Percentiles rank a stretch among this genome's conserved stretches.
Conservation (phyloP, 2,329 filamentous ascomycete species). For the Monosporascus sp. region DNA sequence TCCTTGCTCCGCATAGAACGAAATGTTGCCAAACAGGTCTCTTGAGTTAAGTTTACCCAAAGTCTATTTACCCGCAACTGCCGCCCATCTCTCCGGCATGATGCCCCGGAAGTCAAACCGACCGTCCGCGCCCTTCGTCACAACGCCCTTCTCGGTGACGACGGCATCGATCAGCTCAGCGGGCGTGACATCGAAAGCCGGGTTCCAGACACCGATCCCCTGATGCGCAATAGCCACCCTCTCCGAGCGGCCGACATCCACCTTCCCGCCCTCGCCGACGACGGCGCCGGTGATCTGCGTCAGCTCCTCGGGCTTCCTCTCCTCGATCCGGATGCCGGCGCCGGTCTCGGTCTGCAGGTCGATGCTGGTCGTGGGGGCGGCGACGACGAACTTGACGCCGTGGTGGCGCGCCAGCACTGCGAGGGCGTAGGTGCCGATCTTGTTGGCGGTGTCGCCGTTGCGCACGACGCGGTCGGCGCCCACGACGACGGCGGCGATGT, state of each 20-base stretch:
- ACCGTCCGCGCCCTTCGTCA: conserved; percentile 69
- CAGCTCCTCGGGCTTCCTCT: conserved; percentile 75
- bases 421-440: conserved; percentile 91
- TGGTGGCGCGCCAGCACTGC: conserved; percentile 87
- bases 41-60: background rate
- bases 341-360: conserved; percentile 77
- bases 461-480: conserved; percentile 92
- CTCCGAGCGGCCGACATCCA: conserved; percentile 59
- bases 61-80: conserved; percentile 23
- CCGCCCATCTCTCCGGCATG: conserved; percentile 50
- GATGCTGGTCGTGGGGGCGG: conserved; percentile 90
- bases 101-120: conserved; percentile 59
- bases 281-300: conserved; percentile 78
- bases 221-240: conserved; percentile 74
- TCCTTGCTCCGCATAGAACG: no score
- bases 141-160: conserved; percentile 85
- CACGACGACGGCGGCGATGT: conserved; percentile 83
- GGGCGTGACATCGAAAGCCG: conserved; percentile 93
- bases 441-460: conserved; percentile 97
- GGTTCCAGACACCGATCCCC: conserved; percentile 88
- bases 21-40: no score
- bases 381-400: conserved; percentile 89
- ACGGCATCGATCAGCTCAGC: conserved; percentile 85
- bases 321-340: conserved; percentile 80
- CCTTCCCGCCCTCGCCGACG: conserved; percentile 54